Evolutionary conservation across 129 eudicot genomes (phyloP), one percentile per base, ranked within the genome.

Genomic region (Saussurea involucrata): DNA sequence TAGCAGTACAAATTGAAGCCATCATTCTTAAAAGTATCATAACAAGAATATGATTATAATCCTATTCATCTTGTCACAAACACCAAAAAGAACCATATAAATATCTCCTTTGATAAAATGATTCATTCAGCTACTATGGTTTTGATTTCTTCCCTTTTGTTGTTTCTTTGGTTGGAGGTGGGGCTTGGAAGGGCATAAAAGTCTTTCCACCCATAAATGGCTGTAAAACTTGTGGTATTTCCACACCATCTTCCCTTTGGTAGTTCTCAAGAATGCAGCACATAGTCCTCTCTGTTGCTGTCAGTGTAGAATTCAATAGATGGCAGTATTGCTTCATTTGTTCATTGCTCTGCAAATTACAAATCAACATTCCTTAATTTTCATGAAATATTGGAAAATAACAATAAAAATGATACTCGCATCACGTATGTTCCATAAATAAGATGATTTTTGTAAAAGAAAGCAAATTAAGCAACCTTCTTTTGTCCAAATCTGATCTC

Each of bases 401-500:
- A 21, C 64, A 58, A 58, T 58, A 6, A 20, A 20, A 6, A 57
- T 57, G 24, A 57, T 20, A 8, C 1, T 53, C n/a, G n/a, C n/a
- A n/a, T 17, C 18, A 32, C 31, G 27, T 21, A 53, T 77, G 58
- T n/a, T 72, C 27, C 34, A n/a, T n/a, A n/a, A n/a, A 22, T 12
- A 20, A 37, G 12, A 63, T 42, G 6, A 42, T 61, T 8, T n/a
- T n/a, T n/a, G n/a, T n/a, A n/a, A n/a, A 24, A 20, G 15, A 60
- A 36, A 53, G 13, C 13, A 44, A 31, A 42, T 8, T n/a, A n/a
- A n/a, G n/a, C 1, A 74, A 91, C 98, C 98, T 91, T 94, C 71
- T 94, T 94, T 68, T 94, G 97, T 21, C 98, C 98, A 80, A 0
- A 91, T 67, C 97, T 86, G 70, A 87, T 87, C 71, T 94, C 98